These are phyloP conservation scores for Candida railenensis DNA, from an alignment of 805 yeast species.

Conservation along the genomic window DNA sequence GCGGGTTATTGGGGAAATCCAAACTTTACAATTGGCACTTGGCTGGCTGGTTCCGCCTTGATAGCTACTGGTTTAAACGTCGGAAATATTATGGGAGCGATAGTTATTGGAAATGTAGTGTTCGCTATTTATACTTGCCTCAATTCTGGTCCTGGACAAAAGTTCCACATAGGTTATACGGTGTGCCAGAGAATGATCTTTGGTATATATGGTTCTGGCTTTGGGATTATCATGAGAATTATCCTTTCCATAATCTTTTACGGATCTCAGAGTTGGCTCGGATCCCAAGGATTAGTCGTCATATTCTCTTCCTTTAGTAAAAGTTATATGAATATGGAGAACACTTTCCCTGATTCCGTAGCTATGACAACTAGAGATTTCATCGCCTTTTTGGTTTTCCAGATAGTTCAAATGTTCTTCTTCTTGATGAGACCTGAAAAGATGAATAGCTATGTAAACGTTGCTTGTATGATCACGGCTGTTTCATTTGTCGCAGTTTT, in stretches of 20 bases:
- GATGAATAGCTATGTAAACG: slow-evolving; percentile 7
- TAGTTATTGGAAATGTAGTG: slow-evolving; percentile 8
- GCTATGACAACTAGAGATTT: slow-evolving; percentile 8
- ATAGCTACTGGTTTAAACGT: slow-evolving; percentile 32
- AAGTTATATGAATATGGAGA: slow-evolving; percentile 7
- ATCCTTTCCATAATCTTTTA: slow-evolving; percentile 9
- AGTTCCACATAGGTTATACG: slow-evolving; percentile 10
- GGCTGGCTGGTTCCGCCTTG: slow-evolving; percentile 43
- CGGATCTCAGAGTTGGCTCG: slow-evolving; percentile 11
- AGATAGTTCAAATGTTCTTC: slow-evolving; percentile 5
- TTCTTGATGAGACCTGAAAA: slow-evolving; percentile 7
- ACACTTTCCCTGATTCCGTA: slow-evolving; percentile 7
- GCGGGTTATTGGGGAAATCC: too few species aligned
- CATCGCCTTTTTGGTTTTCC: slow-evolving; percentile 8
- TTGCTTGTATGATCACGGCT: slow-evolving; percentile 5
- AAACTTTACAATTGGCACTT: slow-evolving; percentile 37
- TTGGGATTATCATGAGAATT: slow-evolving; percentile 7
- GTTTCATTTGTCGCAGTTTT: slow-evolving; percentile 7
- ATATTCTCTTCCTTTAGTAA: slow-evolving; percentile 6
- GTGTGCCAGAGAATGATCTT: slow-evolving; percentile 9
- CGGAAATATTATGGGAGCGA: slow-evolving; percentile 8
- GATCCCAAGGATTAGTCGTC: slow-evolving; percentile 7
- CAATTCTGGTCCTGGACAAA: slow-evolving; percentile 9
- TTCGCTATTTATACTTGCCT: slow-evolving; percentile 9
- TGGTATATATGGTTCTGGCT: slow-evolving; percentile 9